These are phyloP conservation scores for Colletotrichum sp. DNA, from an alignment of 2,329 filamentous ascomycete genomes.

Conservation along the genomic window DNA sequence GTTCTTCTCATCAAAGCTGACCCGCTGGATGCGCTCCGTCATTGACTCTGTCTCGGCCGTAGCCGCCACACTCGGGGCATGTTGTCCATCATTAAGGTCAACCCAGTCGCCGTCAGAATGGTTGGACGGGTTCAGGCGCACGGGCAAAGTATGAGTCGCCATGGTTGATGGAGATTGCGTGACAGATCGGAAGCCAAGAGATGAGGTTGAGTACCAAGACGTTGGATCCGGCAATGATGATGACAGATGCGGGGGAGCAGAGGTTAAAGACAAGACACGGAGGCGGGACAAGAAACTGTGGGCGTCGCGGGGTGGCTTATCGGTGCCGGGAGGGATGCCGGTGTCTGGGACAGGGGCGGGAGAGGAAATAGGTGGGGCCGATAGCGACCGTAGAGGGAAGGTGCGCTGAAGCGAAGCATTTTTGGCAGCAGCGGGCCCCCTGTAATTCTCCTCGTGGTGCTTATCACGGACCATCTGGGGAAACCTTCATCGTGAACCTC, in stretches of 20 bases:
- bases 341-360: neutral
- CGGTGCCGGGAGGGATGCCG: neutral
- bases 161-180: neutral
- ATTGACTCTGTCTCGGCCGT: conserved; percentile 32
- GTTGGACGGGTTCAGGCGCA: neutral
- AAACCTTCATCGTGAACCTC: neutral
- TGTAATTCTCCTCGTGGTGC: neutral
- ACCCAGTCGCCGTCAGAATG: neutral
- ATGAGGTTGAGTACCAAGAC: neutral
- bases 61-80: neutral
- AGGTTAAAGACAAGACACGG: conserved; percentile 2
- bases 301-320: conserved; percentile 10
- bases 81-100: neutral
- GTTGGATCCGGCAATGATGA: neutral
- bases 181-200: neutral
- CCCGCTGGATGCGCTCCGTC: conserved; percentile 45
- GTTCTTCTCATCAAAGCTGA: conserved; percentile 50
- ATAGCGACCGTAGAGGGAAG: neutral
- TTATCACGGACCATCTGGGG: neutral
- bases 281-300: neutral
- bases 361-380: neutral
- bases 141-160: neutral
- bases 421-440: neutral
- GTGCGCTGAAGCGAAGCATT: neutral
- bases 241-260: neutral